phyloP scores from a whole-genome alignment of 805 yeast species.

The Nakazawaea laoshanensis region DNA sequence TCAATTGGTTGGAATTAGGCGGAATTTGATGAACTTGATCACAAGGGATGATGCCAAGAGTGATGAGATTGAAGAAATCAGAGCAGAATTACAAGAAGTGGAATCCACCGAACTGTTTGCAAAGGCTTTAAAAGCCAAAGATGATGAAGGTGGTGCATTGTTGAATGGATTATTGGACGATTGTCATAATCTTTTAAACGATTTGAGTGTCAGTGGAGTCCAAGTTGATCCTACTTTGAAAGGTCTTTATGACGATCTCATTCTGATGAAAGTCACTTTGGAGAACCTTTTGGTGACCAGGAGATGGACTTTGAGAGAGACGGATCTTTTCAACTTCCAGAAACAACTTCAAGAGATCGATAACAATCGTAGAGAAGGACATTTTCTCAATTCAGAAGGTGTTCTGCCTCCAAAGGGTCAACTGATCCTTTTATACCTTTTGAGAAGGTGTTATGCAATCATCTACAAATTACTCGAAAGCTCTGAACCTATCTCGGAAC shows the following conservation, averaged over 20 bases:
- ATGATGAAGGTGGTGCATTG: slow-evolving; percentile 30
- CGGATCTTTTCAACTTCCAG: slow-evolving; percentile 84
- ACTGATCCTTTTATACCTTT: slow-evolving; percentile 58
- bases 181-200: slow-evolving; percentile 67
- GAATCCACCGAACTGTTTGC: too few species aligned
- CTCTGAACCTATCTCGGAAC: slow-evolving; percentile 92
- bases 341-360: slow-evolving; percentile 67
- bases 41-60: slow-evolving; percentile 16
- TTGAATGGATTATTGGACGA: slow-evolving; percentile 76
- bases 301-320: slow-evolving; percentile 96
- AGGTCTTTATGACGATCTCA: slow-evolving; percentile 55
- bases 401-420: slow-evolving; percentile 38
- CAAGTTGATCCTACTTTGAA: slow-evolving; percentile 42
- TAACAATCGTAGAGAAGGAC: slow-evolving; percentile 56
- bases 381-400: slow-evolving; percentile 29
- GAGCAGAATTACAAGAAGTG: slow-evolving; percentile 24
- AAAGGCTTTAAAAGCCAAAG: slow-evolving; percentile 17
- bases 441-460: slow-evolving; percentile 86
- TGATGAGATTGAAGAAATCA: slow-evolving; percentile 14
- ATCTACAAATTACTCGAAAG: slow-evolving; percentile 85
- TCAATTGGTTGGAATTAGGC: slow-evolving; percentile 53
- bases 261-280: slow-evolving; percentile 59
- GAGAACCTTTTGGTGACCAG: slow-evolving; percentile 85
- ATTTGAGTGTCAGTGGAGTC: slow-evolving; percentile 38
- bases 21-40: slow-evolving; percentile 35